A percentile compares a stretch with the other conserved stretches of the same genome.
Conservation (phyloP, 768 basidiomycete genomes). For the Austroboletus eburneus region DNA sequence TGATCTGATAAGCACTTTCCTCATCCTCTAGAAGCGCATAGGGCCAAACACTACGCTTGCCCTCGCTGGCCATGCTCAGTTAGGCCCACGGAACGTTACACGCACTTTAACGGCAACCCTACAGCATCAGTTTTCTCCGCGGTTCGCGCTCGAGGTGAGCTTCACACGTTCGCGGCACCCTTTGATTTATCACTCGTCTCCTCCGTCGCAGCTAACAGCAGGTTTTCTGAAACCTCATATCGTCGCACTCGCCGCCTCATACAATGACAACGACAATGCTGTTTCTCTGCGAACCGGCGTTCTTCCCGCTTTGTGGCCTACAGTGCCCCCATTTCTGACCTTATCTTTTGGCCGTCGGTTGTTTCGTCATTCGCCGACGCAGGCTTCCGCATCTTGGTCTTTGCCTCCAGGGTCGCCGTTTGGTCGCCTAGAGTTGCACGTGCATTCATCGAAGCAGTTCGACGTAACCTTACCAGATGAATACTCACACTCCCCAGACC, state of each 20-base stretch:
- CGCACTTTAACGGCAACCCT: constrained; percentile 64
- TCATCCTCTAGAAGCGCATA: constrained; percentile 42
- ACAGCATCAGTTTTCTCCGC: constrained; percentile 73
- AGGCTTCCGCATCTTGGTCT: constrained; percentile 39
- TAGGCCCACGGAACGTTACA: constrained; percentile 17
- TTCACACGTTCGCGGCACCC: constrained; percentile 15
- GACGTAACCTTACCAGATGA: constrained; percentile 28
- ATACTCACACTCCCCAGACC: constrained; percentile 19
- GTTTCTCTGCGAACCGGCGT: constrained; percentile 37
- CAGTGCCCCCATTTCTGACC: constrained; percentile 38
- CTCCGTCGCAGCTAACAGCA: constrained; percentile 35
- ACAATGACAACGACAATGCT: constrained; percentile 46
- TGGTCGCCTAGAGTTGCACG: constrained; percentile 36
- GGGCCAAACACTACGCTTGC: constrained; percentile 41
- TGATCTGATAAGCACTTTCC: constrained; percentile 20
- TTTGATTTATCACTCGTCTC: constrained; percentile 10
- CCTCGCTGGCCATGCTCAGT: constrained; percentile 37
- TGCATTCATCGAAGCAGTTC: constrained; percentile 42
- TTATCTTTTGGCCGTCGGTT: constrained; percentile 48
- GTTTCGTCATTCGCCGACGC: constrained; percentile 44
- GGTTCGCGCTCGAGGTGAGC: constrained; percentile 44
- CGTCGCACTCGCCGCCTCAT: constrained; percentile 42
- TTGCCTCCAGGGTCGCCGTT: constrained; percentile 19
- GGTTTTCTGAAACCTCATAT: constrained; percentile 39
- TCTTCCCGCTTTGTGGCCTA: constrained; percentile 30